phyloP scores from a whole-genome alignment of 202 grass and related monocot genomes.

The Panicum hallii region DNA sequence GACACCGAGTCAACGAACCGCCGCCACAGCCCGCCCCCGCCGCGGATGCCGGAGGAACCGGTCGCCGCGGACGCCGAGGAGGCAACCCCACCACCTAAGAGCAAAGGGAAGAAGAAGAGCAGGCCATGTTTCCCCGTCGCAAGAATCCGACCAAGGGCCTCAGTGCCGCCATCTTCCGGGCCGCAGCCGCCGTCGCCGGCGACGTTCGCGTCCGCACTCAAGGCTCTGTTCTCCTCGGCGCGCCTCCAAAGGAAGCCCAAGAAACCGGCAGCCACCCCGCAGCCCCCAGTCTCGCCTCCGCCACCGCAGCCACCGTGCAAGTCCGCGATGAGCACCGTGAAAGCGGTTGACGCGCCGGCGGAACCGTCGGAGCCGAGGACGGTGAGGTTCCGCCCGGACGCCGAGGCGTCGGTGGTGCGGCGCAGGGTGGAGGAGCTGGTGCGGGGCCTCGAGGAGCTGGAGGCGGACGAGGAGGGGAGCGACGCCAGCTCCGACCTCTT shows the following conservation, averaged over 20 bases:
- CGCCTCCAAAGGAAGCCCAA: constrained; percentile 65
- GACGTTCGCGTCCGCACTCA: constrained; percentile 63
- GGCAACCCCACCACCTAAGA: background rate
- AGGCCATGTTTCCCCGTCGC: constrained; percentile 57
- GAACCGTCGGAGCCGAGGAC: constrained; percentile 38
- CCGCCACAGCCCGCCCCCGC: constrained; percentile 12
- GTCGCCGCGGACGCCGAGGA: background rate
- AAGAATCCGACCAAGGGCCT: constrained; percentile 49
- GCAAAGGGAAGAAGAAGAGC: constrained; percentile 49
- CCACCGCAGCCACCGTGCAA: background rate
- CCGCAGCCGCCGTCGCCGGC: constrained; percentile 35
- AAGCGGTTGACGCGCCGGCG: background rate
- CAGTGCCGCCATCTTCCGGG: background rate
- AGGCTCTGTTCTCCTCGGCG: constrained; percentile 64
- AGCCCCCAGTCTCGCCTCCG: background rate
- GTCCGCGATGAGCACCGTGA: background rate
- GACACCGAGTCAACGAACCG: constrained; percentile 42
- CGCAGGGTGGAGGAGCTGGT: constrained; percentile 70
- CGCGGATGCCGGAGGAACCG: background rate
- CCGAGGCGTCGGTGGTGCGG: constrained; percentile 47
- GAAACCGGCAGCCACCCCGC: background rate
- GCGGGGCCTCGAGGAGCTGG: constrained; percentile 52
- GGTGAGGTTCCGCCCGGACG: constrained; percentile 49
- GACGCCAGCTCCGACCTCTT: constrained; percentile 94
- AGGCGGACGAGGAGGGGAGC: constrained; percentile 62